A percentile compares a stretch with the other conserved stretches of the same genome.
phyloP scores from a whole-genome alignment of 805 yeast species.

The Ogataea zsoltii region DNA sequence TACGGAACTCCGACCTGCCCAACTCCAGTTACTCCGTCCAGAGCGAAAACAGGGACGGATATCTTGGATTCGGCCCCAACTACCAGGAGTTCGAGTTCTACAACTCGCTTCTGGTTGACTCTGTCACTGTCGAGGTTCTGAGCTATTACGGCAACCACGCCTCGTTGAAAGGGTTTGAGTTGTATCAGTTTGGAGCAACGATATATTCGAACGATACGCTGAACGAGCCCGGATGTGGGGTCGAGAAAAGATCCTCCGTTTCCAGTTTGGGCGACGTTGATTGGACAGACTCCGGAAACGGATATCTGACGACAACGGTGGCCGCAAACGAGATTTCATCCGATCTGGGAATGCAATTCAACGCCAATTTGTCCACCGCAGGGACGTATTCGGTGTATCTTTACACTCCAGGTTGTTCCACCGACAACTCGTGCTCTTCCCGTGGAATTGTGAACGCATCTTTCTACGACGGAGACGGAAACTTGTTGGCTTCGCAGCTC shows the following conservation, averaged over 20 bases:
- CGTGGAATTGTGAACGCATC: slow-evolving; percentile 84
- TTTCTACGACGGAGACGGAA: slow-evolving; percentile 49
- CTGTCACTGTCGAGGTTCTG: slow-evolving; percentile 62
- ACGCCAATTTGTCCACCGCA: slow-evolving; percentile 67
- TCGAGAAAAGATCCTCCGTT: slow-evolving; percentile 9
- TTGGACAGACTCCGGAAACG: slow-evolving; percentile 27
- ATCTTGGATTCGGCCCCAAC: slow-evolving; percentile 40
- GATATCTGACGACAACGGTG: slow-evolving; percentile 29
- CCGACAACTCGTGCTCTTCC: slow-evolving; percentile 62
- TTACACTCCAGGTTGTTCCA: slow-evolving; percentile 84
- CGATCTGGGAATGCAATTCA: slow-evolving; percentile 47
- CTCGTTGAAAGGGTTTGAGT: slow-evolving; percentile 69
- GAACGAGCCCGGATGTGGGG: slow-evolving; percentile 63
- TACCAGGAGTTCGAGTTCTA: slow-evolving; percentile 84
- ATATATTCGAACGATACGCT: slow-evolving; percentile 75
- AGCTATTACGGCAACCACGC: slow-evolving; percentile 71
- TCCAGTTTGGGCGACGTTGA: slow-evolving; percentile 17
- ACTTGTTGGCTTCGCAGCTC: slow-evolving; percentile 40
- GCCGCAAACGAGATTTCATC: slow-evolving; percentile 30
- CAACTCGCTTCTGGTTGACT: slow-evolving; percentile 59
- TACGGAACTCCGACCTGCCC: slow-evolving; percentile 39
- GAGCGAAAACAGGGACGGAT: slow-evolving; percentile 21
- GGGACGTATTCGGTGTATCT: slow-evolving; percentile 75
- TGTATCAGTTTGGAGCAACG: slow-evolving; percentile 59
- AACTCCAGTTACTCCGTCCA: slow-evolving; percentile 15